Percentiles rank a stretch among this genome's conserved stretches.
Conservation (phyloP, 2,329 filamentous ascomycete species). For the Colletotrichum higginsianum region DNA sequence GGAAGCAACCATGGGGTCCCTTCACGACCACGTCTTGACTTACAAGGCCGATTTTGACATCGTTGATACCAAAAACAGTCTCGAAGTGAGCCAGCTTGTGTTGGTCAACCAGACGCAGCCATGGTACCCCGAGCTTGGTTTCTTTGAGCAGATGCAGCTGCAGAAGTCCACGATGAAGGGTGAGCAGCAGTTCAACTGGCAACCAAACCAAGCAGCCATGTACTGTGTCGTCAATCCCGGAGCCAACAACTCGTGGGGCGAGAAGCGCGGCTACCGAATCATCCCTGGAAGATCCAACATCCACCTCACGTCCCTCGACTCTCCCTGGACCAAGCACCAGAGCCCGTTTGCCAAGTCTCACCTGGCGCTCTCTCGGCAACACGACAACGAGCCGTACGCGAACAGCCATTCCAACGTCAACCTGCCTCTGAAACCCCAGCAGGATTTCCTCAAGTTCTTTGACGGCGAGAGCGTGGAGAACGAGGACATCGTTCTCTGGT, state of each 20-base stretch:
- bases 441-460: constrained; percentile 60
- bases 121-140: constrained; percentile 55
- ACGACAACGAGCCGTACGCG: constrained; percentile 38
- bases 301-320: constrained; percentile 62
- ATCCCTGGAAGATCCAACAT: constrained; percentile 98
- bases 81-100: constrained; percentile 52
- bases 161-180: constrained; percentile 44
- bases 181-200: constrained; percentile 55
- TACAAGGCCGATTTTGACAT: constrained; percentile 60
- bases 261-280: constrained; percentile 92
- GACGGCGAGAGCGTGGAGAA: constrained; percentile 53
- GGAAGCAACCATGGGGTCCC: constrained; percentile 51
- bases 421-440: constrained; percentile 53
- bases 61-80: constrained; percentile 52
- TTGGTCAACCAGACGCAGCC: constrained; percentile 52
- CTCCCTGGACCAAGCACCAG: constrained; percentile 57
- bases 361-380: constrained; percentile 54
- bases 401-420: constrained; percentile 40
- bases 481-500: constrained; percentile 60
- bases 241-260: constrained; percentile 62
- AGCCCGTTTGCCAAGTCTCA: constrained; percentile 61
- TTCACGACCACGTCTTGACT: constrained; percentile 57
- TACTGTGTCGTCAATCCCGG: constrained; percentile 63
- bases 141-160: constrained; percentile 53
- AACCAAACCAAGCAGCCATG: constrained; percentile 59